These are phyloP conservation scores for Lasiodiplodia theobromae DNA, from an alignment of 2,329 filamentous ascomycete species.

Conservation along the genomic window DNA sequence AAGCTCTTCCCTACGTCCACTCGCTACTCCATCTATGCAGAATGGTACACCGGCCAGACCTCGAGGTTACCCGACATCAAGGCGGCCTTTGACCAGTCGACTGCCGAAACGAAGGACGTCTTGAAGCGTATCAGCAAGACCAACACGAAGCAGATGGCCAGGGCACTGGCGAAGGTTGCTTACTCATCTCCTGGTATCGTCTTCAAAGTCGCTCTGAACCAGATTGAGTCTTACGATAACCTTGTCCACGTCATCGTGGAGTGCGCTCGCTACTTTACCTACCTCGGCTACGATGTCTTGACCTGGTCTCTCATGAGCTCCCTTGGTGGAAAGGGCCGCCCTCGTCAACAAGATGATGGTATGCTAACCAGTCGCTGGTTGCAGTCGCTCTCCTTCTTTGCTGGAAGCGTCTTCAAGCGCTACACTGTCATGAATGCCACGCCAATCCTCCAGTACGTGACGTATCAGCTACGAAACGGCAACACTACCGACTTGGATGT, in stretches of 20 bases:
- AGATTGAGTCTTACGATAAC: slow-evolving; percentile 94
- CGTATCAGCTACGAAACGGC: slow-evolving; percentile 79
- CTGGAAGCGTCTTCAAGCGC: slow-evolving; percentile 85
- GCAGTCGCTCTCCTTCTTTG: slow-evolving; percentile 86
- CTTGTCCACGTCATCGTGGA: slow-evolving; percentile 94
- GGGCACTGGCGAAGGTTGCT: slow-evolving; percentile 89
- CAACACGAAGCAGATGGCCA: slow-evolving; percentile 85
- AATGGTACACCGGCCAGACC: slow-evolving; percentile 85
- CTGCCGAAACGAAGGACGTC: slow-evolving; percentile 80
- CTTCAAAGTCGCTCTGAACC: slow-evolving; percentile 85
- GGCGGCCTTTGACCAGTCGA: slow-evolving; percentile 77
- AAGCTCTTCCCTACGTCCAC: slow-evolving; percentile 77
- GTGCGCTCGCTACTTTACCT: slow-evolving; percentile 92
- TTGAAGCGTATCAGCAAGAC: slow-evolving; percentile 90
- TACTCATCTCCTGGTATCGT: slow-evolving; percentile 90
- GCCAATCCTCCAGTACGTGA: slow-evolving; percentile 88
- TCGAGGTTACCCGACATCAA: slow-evolving; percentile 81
- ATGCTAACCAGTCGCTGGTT: slow-evolving; percentile 91
- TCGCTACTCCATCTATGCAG: slow-evolving; percentile 88
- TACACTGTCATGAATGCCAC: slow-evolving; percentile 84
- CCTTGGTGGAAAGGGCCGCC: slow-evolving; percentile 64
- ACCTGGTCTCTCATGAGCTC: slow-evolving; percentile 89
- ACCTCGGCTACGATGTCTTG: slow-evolving; percentile 89
- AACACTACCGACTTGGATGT: slow-evolving; percentile 93
- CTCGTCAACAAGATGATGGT: slow-evolving; percentile 68